Evolutionary conservation across 257 asterid species (phyloP), one percentile per base, ranked within the genome.

Genomic region (Solanum megistacrolobum): DNA sequence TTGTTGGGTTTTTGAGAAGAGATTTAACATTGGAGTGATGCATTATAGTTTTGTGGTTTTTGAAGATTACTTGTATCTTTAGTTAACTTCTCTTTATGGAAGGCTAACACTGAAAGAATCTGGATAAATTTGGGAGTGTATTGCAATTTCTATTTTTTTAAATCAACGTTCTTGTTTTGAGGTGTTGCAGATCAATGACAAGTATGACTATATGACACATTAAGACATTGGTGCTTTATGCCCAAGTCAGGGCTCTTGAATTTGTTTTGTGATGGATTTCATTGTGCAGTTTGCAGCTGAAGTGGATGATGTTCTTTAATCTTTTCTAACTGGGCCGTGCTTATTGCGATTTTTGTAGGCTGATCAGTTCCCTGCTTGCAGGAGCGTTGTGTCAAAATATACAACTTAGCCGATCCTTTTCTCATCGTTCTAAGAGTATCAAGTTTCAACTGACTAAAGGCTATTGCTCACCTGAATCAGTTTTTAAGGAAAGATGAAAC

Each of bases 401-500:
- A 52, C 69, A 48, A 48, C 29, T 7, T 48, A 31, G 31, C 68
- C 2, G 82, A 73, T 35, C 25, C 48, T 34, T 73, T 32, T 14
- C n/a, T 16, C 39, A 31, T 31, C 7, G 5, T 20, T 35, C 83
- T 48, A 76, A 74, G 83, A 36, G 52, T 79, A 1, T 79, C 66
- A 32, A 82, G 39, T 82, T 48, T 82, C 86, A 82, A 82, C 71
- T 31, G 69, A 29, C 86, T 18, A 82, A 48, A 48, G 86, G 5
- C 20, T 31, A 48, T 52, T 9, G 20, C 69, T 43, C 71, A 31
- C 86, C 38, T 46, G 18, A 48, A 82, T 31, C 39, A 48, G 39
- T 48, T 82, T 55, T 82, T 73, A 36, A 34, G 13, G 39, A 52
- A 46, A 90, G 88, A 89, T 96, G 99, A 97, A 96, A 92, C 94